phyloP scores from a whole-genome alignment of 1,284 basidiomycete genomes.

The Coniferiporia sulphurascens region DNA sequence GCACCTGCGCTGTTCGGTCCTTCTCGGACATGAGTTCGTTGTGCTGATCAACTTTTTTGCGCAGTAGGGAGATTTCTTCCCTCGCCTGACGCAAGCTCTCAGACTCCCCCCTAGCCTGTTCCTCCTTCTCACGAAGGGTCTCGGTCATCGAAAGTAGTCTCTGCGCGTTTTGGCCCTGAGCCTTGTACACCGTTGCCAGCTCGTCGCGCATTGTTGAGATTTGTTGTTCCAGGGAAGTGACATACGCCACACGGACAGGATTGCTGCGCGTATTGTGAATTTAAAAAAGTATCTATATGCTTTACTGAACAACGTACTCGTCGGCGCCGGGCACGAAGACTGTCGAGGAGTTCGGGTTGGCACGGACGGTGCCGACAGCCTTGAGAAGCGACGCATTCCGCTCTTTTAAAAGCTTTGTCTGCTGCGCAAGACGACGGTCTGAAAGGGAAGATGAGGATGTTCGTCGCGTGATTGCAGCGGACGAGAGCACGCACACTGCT shows the following conservation, averaged over 20 bases:
- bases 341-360: slow-evolving; percentile 59
- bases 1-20: slow-evolving; percentile 82
- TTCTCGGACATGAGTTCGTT: slow-evolving; percentile 83
- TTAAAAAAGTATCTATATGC: slow-evolving; percentile 19
- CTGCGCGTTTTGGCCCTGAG: slow-evolving; percentile 94
- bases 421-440: slow-evolving; percentile 88
- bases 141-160: slow-evolving; percentile 90
- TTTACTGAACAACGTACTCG: slow-evolving; percentile 48
- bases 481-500: slow-evolving; percentile 65
- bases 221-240: slow-evolving; percentile 88
- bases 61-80: slow-evolving; percentile 67
- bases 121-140: slow-evolving; percentile 88
- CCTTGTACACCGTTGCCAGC: slow-evolving; percentile 91
- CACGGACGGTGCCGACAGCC: slow-evolving; percentile 67
- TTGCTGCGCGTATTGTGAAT: slow-evolving; percentile 44
- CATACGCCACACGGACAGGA: slow-evolving; percentile 81
- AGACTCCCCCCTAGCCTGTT: slow-evolving; percentile 67
- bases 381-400: slow-evolving; percentile 81
- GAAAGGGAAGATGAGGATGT: slow-evolving; percentile 23
- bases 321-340: slow-evolving; percentile 59
- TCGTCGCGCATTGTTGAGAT: slow-evolving; percentile 88
- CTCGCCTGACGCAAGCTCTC: slow-evolving; percentile 70
- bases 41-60: slow-evolving; percentile 80
- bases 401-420: slow-evolving; percentile 84
- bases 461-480: slow-evolving; percentile 15